Base-by-base conservation (phyloP, 2,329 filamentous ascomycete genomes). In the Sporothrix variecibatus region DNA sequence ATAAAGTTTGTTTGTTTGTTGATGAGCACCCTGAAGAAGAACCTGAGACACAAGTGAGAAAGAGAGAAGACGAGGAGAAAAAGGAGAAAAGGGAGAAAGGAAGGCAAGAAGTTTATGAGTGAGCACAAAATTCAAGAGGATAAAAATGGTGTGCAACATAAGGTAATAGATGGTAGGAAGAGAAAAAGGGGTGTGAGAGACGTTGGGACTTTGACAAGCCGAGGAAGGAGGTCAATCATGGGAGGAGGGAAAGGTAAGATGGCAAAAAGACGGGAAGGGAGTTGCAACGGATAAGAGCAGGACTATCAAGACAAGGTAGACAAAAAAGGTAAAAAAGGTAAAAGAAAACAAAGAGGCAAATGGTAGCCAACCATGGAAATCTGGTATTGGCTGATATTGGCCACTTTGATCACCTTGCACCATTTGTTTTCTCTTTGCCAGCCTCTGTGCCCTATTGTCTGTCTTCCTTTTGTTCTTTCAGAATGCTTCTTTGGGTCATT, bases 71-170 rank as follows among this genome's bases (percentile, higher is more conserved):
- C 12, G 23, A 60, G 8, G 38, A 71, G 12, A 46, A 15, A 20
- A 11, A 43, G 3, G 9, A 60, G 1, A 43, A 71, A 26, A 31
- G 40, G 15, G 5, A 72, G 3, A 51, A 17, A 60, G 12, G 20
- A 28, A 71, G 38, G 31, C 11, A 46, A 67, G 2, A n/a, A 4
- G 20, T 15, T 38, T 38, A 38, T 26, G 26, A 53, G 56, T 62
- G 56, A 49, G 6, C 49, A 68, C 31, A 43, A 49, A 56, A 26
- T 15, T 28, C 12, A 67, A 23, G n/a, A 17, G 6, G 26, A 68
- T 26, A 53, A 23, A 3, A 70, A 46, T 28, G 51, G 68, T 72
- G 69, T 76, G 73, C 73, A 73, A 75, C 68, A 68, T 49, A 73
- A 65, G 4, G 26, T 31, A 62, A 62, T 28, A 38, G 60, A 26